Evolutionary conservation across 179 eudicot species (phyloP).

Genomic region (Actinidia polygama): DNA sequence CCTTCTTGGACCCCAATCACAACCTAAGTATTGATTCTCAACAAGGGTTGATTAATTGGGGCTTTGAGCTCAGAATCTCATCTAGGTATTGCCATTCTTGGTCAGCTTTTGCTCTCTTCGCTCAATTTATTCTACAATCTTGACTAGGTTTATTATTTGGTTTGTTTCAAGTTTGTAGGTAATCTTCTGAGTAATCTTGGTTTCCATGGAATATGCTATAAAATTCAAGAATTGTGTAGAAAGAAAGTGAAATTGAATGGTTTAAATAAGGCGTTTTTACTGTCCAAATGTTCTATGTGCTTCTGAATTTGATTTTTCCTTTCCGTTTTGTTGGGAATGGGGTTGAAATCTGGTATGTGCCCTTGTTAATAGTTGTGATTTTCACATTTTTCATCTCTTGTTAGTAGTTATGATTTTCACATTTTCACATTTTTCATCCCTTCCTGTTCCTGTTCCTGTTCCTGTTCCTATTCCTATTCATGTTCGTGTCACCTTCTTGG

Average conservation of each 20-base stretch:
- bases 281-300: neutral
- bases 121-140: slow-evolving; percentile 12
- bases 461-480: no score
- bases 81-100: slow-evolving; percentile 22
- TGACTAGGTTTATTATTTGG: slow-evolving; percentile 3
- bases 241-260: neutral
- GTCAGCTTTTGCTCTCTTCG: slow-evolving; percentile 11
- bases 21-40: no score
- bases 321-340: neutral
- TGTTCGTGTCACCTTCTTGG: no score
- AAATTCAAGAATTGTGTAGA: neutral
- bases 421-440: no score
- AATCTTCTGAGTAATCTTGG: neutral
- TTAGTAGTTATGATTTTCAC: no score
- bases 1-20: no score
- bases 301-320: neutral
- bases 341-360: no score
- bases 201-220: slow-evolving; percentile 8
- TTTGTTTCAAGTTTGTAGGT: neutral
- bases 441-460: no score
- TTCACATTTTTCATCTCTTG: no score
- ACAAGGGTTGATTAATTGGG: slow-evolving; percentile 1
- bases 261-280: neutral
- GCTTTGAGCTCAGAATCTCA: slow-evolving; percentile 14
- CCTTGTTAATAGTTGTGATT: neutral